A percentile compares a stretch with the other conserved stretches of the same genome.
Conservation (phyloP, 2,329 filamentous ascomycete species). For the Dactylellina haptotyla region DNA sequence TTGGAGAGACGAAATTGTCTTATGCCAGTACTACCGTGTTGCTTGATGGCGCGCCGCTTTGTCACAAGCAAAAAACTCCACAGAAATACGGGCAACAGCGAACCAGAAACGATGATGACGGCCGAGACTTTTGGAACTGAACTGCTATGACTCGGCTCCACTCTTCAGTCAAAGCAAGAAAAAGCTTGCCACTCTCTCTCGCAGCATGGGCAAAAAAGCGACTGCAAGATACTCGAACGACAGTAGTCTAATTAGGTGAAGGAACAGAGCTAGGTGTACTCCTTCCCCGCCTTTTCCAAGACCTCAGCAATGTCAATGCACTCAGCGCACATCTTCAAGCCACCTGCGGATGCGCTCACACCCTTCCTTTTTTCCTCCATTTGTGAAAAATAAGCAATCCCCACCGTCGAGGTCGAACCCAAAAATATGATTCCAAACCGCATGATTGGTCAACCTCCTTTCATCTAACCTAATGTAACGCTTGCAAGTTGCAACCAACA, state of each 20-base stretch:
- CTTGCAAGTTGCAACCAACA: constrained; percentile 45
- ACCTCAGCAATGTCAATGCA: constrained; percentile 22
- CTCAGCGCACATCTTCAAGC: constrained; percentile 33
- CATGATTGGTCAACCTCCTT: constrained; percentile 44
- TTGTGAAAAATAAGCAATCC: not conserved
- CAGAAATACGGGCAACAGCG: not conserved
- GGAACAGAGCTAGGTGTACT: constrained; percentile 6
- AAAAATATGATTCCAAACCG: not conserved
- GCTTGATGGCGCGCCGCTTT: constrained; percentile 15
- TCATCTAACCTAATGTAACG: constrained; percentile 39
- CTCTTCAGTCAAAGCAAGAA: constrained; percentile 4
- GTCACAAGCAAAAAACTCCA: constrained; percentile 14
- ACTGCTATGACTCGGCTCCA: not conserved
- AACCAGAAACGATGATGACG: constrained; percentile 10
- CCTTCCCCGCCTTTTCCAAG: constrained; percentile 48
- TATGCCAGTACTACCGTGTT: constrained; percentile 23
- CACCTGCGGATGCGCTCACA: constrained; percentile 32
- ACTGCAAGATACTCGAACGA: not conserved
- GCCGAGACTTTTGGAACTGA: constrained; percentile 5
- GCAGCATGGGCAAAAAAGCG: not conserved
- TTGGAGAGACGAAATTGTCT: not conserved
- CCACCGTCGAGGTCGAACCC: not conserved
- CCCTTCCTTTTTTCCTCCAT: not conserved
- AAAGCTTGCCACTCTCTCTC: constrained; percentile 18
- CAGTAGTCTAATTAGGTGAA: not conserved